Evolutionary conservation across 352 stramenopile genomes (phyloP).

Genomic region (Phytopythium aichiense): DNA sequence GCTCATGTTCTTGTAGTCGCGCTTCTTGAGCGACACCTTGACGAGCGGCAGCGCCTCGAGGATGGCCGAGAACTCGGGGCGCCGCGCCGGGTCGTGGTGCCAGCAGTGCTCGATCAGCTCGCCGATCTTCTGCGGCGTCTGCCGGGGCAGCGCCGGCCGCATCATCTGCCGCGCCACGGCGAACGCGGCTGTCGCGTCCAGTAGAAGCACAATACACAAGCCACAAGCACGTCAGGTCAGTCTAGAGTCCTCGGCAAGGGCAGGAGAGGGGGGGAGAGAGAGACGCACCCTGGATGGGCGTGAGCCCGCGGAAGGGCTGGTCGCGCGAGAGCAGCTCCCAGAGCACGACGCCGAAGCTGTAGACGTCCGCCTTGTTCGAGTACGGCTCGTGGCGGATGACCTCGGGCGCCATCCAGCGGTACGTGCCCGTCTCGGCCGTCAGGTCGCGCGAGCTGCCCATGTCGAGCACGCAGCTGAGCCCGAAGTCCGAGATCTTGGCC

Average conservation of each 20-base stretch:
- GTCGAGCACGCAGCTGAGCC: slow-evolving; percentile 80
- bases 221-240: not conserved
- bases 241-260: not conserved
- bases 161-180: slow-evolving; percentile 80
- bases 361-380: slow-evolving; percentile 94
- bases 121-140: slow-evolving; percentile 79
- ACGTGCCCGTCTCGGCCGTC: slow-evolving; percentile 86
- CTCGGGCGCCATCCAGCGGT: slow-evolving; percentile 94
- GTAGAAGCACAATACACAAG: slow-evolving; percentile 3
- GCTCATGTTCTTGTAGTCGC: slow-evolving; percentile 83
- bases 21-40: slow-evolving; percentile 78
- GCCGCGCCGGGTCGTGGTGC: slow-evolving; percentile 72
- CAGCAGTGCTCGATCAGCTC: slow-evolving; percentile 83
- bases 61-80: slow-evolving; percentile 72
- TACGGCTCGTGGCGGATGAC: slow-evolving; percentile 93
- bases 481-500: slow-evolving; percentile 89
- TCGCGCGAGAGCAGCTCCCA: slow-evolving; percentile 86
- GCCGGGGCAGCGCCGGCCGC: slow-evolving; percentile 77
- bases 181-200: slow-evolving; percentile 49
- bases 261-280: slow-evolving; percentile 6
- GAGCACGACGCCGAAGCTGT: slow-evolving; percentile 90
- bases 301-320: slow-evolving; percentile 80
- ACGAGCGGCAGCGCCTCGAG: slow-evolving; percentile 77
- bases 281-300: slow-evolving; percentile 72
- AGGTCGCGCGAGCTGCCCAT: slow-evolving; percentile 73